phyloP scores from a whole-genome alignment of 1,139 yeast genomes.

The Yarrowia galli region DNA sequence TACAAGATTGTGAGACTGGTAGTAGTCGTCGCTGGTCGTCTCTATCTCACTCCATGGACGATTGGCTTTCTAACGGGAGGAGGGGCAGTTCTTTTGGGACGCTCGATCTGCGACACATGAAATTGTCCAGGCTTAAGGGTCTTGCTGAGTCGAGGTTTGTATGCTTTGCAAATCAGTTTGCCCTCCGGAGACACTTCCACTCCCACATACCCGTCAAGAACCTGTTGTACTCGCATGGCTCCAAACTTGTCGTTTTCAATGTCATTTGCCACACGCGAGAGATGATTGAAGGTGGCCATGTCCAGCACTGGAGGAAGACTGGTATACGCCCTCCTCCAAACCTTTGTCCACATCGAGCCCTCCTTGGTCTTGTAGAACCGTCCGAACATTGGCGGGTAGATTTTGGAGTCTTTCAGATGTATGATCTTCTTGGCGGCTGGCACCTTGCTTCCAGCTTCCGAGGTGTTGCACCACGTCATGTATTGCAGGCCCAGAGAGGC shows the following conservation, averaged over 20 bases:
- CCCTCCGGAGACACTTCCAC: conserved; percentile 2
- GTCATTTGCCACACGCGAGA: neutral
- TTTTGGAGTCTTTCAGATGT: neutral
- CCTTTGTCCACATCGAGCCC: conserved; percentile 1
- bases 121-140: neutral
- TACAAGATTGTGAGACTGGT: neutral
- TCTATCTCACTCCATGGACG: too few relatives aligned
- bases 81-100: neutral
- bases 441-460: neutral
- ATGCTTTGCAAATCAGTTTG: neutral
- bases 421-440: neutral
- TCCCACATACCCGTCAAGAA: neutral
- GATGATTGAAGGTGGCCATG: conserved; percentile 13
- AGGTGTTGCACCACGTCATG: conserved; percentile 1
- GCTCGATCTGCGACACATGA: neutral
- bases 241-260: neutral
- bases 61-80: too few relatives aligned
- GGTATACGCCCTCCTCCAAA: neutral
- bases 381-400: neutral
- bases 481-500: conserved; percentile 1
- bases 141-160: neutral
- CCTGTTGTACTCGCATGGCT: conserved; percentile 3
- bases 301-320: conserved; percentile 3
- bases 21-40: too few relatives aligned
- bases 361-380: neutral